Evolutionary conservation across 148 eudicot genomes (phyloP), one percentile per base, ranked within the genome.

Genomic region (Rhododendron williamsianum): DNA sequence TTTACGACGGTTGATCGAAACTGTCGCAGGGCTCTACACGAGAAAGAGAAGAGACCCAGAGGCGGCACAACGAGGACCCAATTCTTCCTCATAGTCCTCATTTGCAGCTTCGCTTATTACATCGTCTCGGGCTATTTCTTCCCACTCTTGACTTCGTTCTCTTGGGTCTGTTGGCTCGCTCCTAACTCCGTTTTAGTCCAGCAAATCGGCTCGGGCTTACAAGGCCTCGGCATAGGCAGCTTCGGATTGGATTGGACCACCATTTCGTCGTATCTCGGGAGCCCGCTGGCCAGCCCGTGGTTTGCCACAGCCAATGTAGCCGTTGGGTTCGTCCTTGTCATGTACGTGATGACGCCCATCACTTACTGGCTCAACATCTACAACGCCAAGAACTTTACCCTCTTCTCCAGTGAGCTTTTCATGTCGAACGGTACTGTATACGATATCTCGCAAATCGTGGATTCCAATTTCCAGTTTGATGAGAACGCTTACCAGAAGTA

Each of bases 221-320:
- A 85, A 0, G 95, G 92, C 7, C 92, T 95, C 25, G 95, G 98
- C 4, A 80, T 92, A 3, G 98, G 91, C 23, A 82, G 94, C 2
- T 81, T 94, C 0, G 96, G 92, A 4, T 11, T 92, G 1, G 96
- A 93, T 45, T 93, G 95, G 96, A 23, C 93, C 0, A 90, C 95
- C 0, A 91, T 92, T 80, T 86, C 91, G 0, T 86, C 92, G 0
- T 92, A 90, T 84, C 91, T 93, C 0, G 95, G 94, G n/a, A 93
- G 91, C 72, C 98, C 96, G 9, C 85, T 95, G 7, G 94, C 95
- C 63, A 93, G 94, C 84, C 96, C 98, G 0, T 93, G 95, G 95
- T 92, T 93, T 58, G 95, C 94, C 27, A 91, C 96, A 3, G 94
- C 90, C 69, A 95, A 95, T 49, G 74, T 92, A 27, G 94, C 93